phyloP scores from a whole-genome alignment of 768 basidiomycete genomes.

The Lactarius pseudohatsudake region DNA sequence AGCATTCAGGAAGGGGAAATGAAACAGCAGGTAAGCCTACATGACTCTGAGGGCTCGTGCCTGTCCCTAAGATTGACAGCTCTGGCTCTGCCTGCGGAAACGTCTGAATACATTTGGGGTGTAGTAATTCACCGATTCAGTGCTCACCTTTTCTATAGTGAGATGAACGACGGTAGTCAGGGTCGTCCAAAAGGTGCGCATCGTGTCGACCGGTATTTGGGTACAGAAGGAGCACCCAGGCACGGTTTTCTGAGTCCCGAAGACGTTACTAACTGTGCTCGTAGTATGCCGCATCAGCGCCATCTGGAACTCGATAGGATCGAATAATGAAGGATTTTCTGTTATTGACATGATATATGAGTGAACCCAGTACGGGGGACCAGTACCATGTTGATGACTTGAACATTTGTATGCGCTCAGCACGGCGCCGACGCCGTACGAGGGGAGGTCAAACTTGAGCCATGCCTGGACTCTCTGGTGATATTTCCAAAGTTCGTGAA shows the following conservation, averaged over 20 bases:
- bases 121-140: background rate
- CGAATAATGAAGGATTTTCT: background rate
- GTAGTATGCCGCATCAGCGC: background rate
- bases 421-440: background rate
- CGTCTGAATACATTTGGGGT: background rate
- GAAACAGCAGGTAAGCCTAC: background rate
- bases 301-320: constrained; percentile 8
- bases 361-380: background rate
- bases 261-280: background rate
- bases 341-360: background rate
- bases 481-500: constrained; percentile 16
- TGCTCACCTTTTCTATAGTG: background rate
- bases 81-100: background rate
- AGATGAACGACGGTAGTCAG: background rate
- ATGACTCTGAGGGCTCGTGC: background rate
- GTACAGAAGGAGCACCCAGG: background rate
- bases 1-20: constrained; percentile 33
- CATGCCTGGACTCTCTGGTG: background rate
- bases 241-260: background rate
- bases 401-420: background rate
- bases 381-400: background rate
- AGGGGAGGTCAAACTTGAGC: background rate
- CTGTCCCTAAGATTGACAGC: background rate
- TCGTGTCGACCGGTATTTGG: background rate
- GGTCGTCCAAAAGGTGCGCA: background rate